These are phyloP conservation scores for Populus davidiana DNA, from an alignment of 345 rosid genomes.

Conservation along the genomic window DNA sequence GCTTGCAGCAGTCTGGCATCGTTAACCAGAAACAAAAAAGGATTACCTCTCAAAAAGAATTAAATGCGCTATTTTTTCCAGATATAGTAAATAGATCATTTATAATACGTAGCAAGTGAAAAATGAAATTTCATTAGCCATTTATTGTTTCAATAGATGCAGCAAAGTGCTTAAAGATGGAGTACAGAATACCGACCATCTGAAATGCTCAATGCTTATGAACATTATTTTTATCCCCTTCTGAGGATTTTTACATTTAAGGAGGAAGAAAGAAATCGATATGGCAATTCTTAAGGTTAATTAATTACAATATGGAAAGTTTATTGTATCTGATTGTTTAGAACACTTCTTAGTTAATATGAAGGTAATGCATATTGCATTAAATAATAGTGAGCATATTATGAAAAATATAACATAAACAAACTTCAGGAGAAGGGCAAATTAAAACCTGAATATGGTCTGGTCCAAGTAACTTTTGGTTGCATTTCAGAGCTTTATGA, in stretches of 20 bases:
- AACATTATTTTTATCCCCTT: neutral
- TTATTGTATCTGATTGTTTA: neutral
- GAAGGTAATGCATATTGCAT: neutral
- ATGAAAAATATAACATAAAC: neutral
- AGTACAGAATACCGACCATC: neutral
- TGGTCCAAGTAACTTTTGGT: constrained; percentile 91
- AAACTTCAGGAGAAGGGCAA: constrained; percentile 1
- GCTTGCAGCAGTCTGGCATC: constrained; percentile 92
- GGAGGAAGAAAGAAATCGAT: neutral
- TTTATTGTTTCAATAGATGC: neutral
- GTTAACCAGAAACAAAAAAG: constrained; percentile 15
- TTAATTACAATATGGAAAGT: neutral
- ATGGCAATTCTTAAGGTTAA: constrained; percentile 5
- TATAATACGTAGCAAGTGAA: neutral
- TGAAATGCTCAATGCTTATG: neutral
- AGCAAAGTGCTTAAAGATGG: neutral
- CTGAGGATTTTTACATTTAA: neutral
- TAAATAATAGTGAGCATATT: neutral
- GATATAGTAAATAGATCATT: constrained; percentile 7
- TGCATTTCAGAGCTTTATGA: constrained; percentile 94
- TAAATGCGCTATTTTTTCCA: neutral
- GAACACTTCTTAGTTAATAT: neutral
- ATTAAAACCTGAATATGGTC: constrained; percentile 94
- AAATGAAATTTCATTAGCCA: constrained; percentile 11
- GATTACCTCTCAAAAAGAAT: constrained; percentile 11